Evolutionary conservation across 768 basidiomycete species (phyloP), one percentile per base, ranked within the genome.

Genomic region (Dentipellis sp.): DNA sequence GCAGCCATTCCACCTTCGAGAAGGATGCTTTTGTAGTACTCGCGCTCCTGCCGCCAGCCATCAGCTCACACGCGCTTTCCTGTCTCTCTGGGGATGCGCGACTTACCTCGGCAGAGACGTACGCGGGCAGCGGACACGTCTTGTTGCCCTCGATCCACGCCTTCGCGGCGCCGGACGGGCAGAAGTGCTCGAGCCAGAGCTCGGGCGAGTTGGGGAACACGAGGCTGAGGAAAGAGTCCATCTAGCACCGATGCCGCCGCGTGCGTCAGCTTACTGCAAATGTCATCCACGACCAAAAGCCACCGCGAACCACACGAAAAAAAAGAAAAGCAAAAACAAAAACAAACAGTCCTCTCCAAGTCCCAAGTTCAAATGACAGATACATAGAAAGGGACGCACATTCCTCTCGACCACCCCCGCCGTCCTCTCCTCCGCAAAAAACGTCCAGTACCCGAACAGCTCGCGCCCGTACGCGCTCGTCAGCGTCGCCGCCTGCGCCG

Each of bases 381-480:
- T n/a, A n/a, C n/a, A n/a, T n/a, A n/a, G n/a, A n/a, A n/a, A n/a
- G n/a, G n/a, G n/a, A 45, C 42, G 16, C 53, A 75, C 74, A 48
- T 72, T 66, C 2, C 62, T 62, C 55, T 72, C 69, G 17, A 74
- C 70, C 56, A 68, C 10, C 14, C 48, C 50, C 1, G 67, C 66
- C 4, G 73, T 70, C 4, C 62, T 66, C 4, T 69, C 67, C 50
- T 61, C 60, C 2, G 54, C 57, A 38, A 78, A 63, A 53, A 71
- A 74, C 50, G 59, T 60, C 75, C 75, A 77, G 56, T 77, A 78
- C 9, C 76, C 77, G 55, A 70, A 61, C 12, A 72, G 54, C 14
- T 76, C 75, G 36, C 67, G 68, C 14, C 74, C 74, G 50, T 67
- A 58, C n/a, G 45, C 46, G 50, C 67, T 53, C 53, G 62, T 63